Conservation (phyloP, 78 protist species). For the Dictyostelium citrinum region DNA sequence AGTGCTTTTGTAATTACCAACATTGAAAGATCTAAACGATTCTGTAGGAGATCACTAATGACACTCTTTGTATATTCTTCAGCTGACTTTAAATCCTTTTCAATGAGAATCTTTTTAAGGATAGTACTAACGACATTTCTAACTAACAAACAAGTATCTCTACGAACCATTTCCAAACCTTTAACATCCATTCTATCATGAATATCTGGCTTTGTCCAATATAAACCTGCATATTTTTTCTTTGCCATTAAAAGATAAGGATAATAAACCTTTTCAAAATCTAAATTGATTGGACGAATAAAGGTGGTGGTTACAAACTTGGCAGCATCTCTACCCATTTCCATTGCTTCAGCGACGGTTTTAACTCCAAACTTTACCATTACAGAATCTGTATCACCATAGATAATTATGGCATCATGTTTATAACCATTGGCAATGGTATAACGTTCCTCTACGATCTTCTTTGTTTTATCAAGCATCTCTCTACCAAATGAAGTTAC, state of each 20-base stretch:
- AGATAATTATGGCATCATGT: constrained; percentile 93
- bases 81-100: constrained; percentile 87
- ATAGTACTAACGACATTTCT: constrained; percentile 86
- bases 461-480: constrained; percentile 97
- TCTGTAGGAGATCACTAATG: constrained; percentile 93
- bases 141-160: constrained; percentile 98
- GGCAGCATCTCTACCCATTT: constrained; percentile 96
- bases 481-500: constrained; percentile 99
- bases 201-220: constrained; percentile 94
- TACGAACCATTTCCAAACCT: constrained; percentile 96
- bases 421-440: constrained; percentile 91
- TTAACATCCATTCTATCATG: constrained; percentile 98
- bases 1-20: constrained; percentile 97
- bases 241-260: constrained; percentile 98
- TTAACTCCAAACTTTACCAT: constrained; percentile 97
- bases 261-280: constrained; percentile 98
- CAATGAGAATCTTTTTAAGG: constrained; percentile 91
- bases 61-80: constrained; percentile 86
- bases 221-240: constrained; percentile 99
- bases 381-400: constrained; percentile 99
- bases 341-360: constrained; percentile 90
- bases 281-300: constrained; percentile 97
- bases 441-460: constrained; percentile 90
- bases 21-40: constrained; percentile 96
- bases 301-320: constrained; percentile 87